Evolutionary conservation across 352 stramenopile species (phyloP).

Genomic region (Phytophthora boehmeriae): DNA sequence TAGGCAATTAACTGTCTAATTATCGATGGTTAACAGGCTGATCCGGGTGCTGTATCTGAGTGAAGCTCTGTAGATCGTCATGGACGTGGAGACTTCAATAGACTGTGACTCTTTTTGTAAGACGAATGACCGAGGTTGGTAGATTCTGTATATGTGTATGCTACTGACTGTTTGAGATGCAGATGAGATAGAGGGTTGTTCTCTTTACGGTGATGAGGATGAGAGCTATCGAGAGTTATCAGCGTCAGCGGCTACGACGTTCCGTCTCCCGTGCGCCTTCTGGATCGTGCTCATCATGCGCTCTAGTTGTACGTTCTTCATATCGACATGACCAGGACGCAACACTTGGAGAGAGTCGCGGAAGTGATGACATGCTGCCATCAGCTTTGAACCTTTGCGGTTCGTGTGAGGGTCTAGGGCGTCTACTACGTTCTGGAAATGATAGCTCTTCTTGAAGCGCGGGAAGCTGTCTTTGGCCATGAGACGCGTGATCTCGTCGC

Average conservation of each 20-base stretch:
- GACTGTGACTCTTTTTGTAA: slow-evolving; percentile 24
- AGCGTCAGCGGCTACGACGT: slow-evolving; percentile 17
- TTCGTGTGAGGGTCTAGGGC: slow-evolving; percentile 66
- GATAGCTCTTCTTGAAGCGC: slow-evolving; percentile 75
- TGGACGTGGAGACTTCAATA: slow-evolving; percentile 16
- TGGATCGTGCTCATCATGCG: slow-evolving; percentile 75
- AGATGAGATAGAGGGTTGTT: too few species aligned
- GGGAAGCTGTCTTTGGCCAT: slow-evolving; percentile 85
- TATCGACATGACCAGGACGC: slow-evolving; percentile 61
- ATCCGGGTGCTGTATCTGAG: background rate
- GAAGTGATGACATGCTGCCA: slow-evolving; percentile 76
- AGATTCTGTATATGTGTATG: slow-evolving; percentile 9
- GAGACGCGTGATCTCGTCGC: slow-evolving; percentile 80
- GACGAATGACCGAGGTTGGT: slow-evolving; percentile 9
- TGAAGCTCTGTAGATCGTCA: background rate
- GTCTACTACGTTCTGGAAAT: slow-evolving; percentile 72
- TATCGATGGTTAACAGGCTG: background rate
- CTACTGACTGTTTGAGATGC: too few species aligned
- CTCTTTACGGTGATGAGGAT: slow-evolving; percentile 4
- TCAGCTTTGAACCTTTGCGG: slow-evolving; percentile 64
- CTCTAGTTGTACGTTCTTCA: slow-evolving; percentile 57
- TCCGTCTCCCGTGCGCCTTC: slow-evolving; percentile 55
- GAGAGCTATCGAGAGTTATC: slow-evolving; percentile 11
- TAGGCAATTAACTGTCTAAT: slow-evolving; percentile 12
- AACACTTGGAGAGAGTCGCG: slow-evolving; percentile 69